A percentile compares a stretch with the other conserved stretches of the same genome.
phyloP scores from a whole-genome alignment of 176 grass and related monocot species.

The bread wheat (Triticum aestivum) region DNA sequence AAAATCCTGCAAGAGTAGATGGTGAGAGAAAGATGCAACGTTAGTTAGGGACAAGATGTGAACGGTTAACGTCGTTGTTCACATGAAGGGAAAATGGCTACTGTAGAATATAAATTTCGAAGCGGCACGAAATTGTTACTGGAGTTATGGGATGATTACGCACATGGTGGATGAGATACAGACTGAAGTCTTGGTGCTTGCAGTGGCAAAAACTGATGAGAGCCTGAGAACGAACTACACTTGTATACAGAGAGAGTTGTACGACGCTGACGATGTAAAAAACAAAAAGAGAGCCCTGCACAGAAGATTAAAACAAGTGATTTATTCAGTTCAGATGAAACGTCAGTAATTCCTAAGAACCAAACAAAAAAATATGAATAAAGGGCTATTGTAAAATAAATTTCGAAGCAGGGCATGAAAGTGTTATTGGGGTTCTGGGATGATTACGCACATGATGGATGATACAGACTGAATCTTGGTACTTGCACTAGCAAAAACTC shows the following conservation, averaged over 20 bases:
- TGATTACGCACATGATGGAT: too few species aligned
- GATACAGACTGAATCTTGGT: too few species aligned
- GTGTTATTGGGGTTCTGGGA: too few species aligned
- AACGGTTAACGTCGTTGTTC: not conserved
- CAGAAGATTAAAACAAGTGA: not conserved
- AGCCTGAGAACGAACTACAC: not conserved
- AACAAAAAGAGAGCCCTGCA: not conserved
- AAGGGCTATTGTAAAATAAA: not conserved
- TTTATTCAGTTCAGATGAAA: not conserved
- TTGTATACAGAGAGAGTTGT: not conserved
- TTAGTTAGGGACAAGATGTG: too few species aligned
- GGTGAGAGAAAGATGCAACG: not conserved
- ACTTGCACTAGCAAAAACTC: not conserved
- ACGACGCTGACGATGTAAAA: not conserved
- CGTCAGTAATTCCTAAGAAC: not conserved
- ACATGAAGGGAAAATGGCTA: not conserved
- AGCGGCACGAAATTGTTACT: not conserved
- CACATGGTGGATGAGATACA: too few species aligned
- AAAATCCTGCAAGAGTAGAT: not conserved
- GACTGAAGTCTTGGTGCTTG: too few species aligned
- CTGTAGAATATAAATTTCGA: not conserved
- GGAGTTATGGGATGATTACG: not conserved
- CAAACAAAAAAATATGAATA: not conserved
- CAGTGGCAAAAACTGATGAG: not conserved
- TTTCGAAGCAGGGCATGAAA: too few species aligned